Evolutionary conservation across 352 stramenopile genomes (phyloP).

Genomic region (Pythium phragmiticola): DNA sequence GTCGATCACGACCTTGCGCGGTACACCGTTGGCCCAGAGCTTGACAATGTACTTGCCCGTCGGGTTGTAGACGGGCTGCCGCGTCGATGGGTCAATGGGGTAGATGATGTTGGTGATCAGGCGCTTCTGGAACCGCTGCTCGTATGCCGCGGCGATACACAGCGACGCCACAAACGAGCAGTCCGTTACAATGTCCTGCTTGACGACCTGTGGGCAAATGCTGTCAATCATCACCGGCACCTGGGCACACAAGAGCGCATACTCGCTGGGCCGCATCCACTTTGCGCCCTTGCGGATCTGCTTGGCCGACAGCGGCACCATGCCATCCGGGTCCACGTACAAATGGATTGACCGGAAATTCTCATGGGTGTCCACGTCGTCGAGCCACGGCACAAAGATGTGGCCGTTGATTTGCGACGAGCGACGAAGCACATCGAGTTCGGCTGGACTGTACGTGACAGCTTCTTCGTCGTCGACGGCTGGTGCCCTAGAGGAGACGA

Average conservation of each 20-base stretch:
- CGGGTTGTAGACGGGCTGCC: slow-evolving; percentile 85
- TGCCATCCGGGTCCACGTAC: slow-evolving; percentile 74
- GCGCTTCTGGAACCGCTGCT: slow-evolving; percentile 88
- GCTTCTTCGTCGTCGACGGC: slow-evolving; percentile 6
- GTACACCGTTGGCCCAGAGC: slow-evolving; percentile 95
- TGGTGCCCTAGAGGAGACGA: neutral
- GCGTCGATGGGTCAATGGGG: slow-evolving; percentile 79
- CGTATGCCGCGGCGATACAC: slow-evolving; percentile 90
- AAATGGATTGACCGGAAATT: slow-evolving; percentile 45
- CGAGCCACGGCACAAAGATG: slow-evolving; percentile 81
- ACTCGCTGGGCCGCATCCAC: slow-evolving; percentile 75
- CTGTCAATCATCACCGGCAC: slow-evolving; percentile 68
- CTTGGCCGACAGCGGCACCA: slow-evolving; percentile 64
- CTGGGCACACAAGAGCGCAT: slow-evolving; percentile 40
- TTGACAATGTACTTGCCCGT: slow-evolving; percentile 97
- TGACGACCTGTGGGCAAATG: slow-evolving; percentile 75
- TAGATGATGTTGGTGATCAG: slow-evolving; percentile 96
- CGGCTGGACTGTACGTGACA: slow-evolving; percentile 45
- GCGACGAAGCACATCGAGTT: slow-evolving; percentile 75
- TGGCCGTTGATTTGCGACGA: slow-evolving; percentile 85
- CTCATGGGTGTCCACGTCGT: slow-evolving; percentile 60
- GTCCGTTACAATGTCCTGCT: slow-evolving; percentile 90
- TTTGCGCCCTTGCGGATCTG: slow-evolving; percentile 54
- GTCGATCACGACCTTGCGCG: slow-evolving; percentile 93
- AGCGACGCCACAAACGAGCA: slow-evolving; percentile 93